Percentiles rank a stretch among this genome's conserved stretches.
Conservation (phyloP, 257 asterid species). For the Ligustrum vulgare region DNA sequence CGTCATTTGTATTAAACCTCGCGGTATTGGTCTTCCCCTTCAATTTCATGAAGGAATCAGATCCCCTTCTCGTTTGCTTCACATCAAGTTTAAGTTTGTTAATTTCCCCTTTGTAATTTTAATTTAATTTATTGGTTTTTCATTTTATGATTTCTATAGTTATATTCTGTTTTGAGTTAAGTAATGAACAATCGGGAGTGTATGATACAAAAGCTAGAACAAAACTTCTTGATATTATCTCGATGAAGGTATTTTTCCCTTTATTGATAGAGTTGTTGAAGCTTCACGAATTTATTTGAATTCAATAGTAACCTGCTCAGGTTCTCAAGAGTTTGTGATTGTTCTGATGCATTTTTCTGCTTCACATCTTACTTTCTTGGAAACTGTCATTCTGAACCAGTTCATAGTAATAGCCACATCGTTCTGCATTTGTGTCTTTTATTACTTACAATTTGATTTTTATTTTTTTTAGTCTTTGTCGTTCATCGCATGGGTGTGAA, state of each 20-base stretch:
- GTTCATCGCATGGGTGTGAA: too few relatives aligned
- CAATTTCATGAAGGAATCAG: constrained; percentile 28
- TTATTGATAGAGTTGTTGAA: not conserved
- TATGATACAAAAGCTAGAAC: constrained; percentile 46
- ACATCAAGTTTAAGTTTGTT: constrained; percentile 25
- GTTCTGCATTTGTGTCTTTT: too few relatives aligned
- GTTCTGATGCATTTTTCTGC: too few relatives aligned
- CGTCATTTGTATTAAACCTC: constrained; percentile 61
- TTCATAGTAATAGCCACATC: too few relatives aligned
- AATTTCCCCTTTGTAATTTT: not conserved
- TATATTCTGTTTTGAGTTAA: not conserved
- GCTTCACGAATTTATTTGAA: not conserved
- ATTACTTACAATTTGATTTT: too few relatives aligned
- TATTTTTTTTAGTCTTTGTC: too few relatives aligned
- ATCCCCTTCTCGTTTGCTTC: constrained; percentile 27
- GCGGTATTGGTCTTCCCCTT: constrained; percentile 32
- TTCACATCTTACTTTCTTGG: too few relatives aligned
- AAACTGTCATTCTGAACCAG: too few relatives aligned
- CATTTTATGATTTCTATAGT: not conserved
- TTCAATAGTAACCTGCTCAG: too few relatives aligned
- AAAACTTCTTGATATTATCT: constrained; percentile 55
- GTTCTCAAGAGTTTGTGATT: too few relatives aligned
- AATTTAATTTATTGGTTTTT: not conserved
- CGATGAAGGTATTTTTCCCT: constrained; percentile 41
- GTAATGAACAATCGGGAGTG: constrained; percentile 45